These are phyloP conservation scores for Carex kokanica DNA, from an alignment of 176 grass and related monocot species.

Conservation along the genomic window DNA sequence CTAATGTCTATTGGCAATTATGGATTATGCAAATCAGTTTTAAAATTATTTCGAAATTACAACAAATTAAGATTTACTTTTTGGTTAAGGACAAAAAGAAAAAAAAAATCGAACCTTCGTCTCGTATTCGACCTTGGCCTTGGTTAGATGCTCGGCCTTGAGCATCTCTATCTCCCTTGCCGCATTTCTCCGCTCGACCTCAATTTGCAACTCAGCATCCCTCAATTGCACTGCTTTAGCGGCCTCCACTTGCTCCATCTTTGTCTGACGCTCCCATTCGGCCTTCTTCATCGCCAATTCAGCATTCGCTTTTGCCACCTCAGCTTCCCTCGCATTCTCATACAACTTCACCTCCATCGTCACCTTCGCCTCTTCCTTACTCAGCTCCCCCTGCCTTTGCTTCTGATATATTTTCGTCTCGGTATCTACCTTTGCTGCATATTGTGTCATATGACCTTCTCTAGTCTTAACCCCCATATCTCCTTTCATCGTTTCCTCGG, in stretches of 20 bases:
- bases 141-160: slow-evolving; percentile 40
- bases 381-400: slow-evolving; percentile 41
- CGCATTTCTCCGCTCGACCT: slow-evolving; percentile 41
- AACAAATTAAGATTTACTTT: neutral
- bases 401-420: slow-evolving; percentile 57
- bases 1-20: neutral
- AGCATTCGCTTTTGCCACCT: slow-evolving; percentile 50
- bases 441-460: slow-evolving; percentile 48
- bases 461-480: slow-evolving; percentile 52
- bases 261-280: slow-evolving; percentile 27
- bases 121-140: slow-evolving; percentile 37
- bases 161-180: slow-evolving; percentile 37
- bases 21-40: neutral
- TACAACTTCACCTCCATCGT: slow-evolving; percentile 55
- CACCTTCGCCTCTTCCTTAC: slow-evolving; percentile 55
- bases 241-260: slow-evolving; percentile 46
- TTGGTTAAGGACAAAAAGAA: neutral
- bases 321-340: slow-evolving; percentile 49
- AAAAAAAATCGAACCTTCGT: slow-evolving; percentile 29
- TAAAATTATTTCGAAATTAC: neutral
- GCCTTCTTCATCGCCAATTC: slow-evolving; percentile 45
- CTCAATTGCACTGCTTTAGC: slow-evolving; percentile 38
- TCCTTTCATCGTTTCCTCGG: slow-evolving; percentile 62
- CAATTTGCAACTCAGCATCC: slow-evolving; percentile 46
- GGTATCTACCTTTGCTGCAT: slow-evolving; percentile 60